Percentiles rank a stretch among this genome's conserved stretches.
Evolutionary conservation across 768 basidiomycete species (phyloP).

Genomic region (Agaricus sinodeliciosus): DNA sequence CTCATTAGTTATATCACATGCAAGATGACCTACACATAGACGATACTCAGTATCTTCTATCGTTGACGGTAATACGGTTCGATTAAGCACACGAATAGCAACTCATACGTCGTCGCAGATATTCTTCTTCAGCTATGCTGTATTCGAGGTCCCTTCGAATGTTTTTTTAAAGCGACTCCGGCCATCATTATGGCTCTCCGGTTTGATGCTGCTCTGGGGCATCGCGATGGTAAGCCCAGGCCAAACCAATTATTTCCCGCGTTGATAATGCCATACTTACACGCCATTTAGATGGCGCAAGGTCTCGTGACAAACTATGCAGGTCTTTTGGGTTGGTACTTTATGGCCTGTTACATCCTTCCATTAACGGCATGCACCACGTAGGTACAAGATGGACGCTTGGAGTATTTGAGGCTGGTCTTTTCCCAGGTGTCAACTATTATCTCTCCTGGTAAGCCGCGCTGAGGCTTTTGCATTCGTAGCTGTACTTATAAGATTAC

Average conservation of each 20-base stretch:
- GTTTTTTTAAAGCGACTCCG: conserved; percentile 65
- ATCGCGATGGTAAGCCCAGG: conserved; percentile 55
- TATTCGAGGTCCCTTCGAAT: conserved; percentile 77
- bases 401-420: conserved; percentile 68
- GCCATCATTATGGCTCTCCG: conserved; percentile 72
- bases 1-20: conserved; percentile 53
- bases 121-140: conserved; percentile 58
- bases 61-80: conserved; percentile 39
- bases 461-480: conserved; percentile 7
- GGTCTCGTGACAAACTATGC: conserved; percentile 62
- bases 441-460: conserved; percentile 62
- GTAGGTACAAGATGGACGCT: conserved; percentile 67
- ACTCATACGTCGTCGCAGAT: conserved; percentile 18
- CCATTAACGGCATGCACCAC: neutral
- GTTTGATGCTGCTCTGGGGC: conserved; percentile 71
- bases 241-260: neutral
- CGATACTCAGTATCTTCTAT: conserved; percentile 59
- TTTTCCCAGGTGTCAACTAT: conserved; percentile 59
- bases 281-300: conserved; percentile 52
- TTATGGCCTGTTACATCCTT: neutral
- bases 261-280: neutral
- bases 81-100: too few relatives aligned
- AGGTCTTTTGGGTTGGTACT: conserved; percentile 54
- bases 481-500: neutral
- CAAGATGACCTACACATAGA: conserved; percentile 51